A percentile compares a stretch with the other conserved stretches of the same genome.
These are phyloP conservation scores for Graphium sp. DNA, from an alignment of 2,329 filamentous ascomycete genomes.

Conservation along the genomic window DNA sequence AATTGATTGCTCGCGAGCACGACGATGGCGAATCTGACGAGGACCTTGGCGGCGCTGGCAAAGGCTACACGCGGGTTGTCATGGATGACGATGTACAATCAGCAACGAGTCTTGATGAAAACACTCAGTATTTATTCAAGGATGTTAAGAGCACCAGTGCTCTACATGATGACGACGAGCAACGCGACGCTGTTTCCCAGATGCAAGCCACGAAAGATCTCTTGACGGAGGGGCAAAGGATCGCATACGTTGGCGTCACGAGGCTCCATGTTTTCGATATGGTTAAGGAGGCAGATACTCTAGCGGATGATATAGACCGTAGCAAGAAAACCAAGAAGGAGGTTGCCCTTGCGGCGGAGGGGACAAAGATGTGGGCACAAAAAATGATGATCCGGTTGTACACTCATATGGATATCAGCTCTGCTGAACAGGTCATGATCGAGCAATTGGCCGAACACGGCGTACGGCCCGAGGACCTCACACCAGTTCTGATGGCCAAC, in stretches of 20 bases:
- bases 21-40: slow-evolving; percentile 55
- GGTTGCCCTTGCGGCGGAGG: slow-evolving; percentile 52
- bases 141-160: slow-evolving; percentile 43
- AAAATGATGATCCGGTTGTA: slow-evolving; percentile 97
- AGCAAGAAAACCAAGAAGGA: slow-evolving; percentile 48
- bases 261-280: slow-evolving; percentile 67
- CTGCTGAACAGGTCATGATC: slow-evolving; percentile 93
- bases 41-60: slow-evolving; percentile 69
- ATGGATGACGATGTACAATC: slow-evolving; percentile 91
- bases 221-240: slow-evolving; percentile 84
- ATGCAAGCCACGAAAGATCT: slow-evolving; percentile 93
- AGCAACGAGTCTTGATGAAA: slow-evolving; percentile 90
- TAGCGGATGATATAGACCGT: slow-evolving; percentile 42
- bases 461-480: slow-evolving; percentile 69
- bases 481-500: slow-evolving; percentile 78
- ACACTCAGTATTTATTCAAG: slow-evolving; percentile 90
- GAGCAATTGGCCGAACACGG: slow-evolving; percentile 91
- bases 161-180: slow-evolving; percentile 59
- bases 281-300: slow-evolving; percentile 46
- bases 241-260: slow-evolving; percentile 87
- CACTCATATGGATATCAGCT: slow-evolving; percentile 87
- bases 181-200: slow-evolving; percentile 72
- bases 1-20: slow-evolving; percentile 67
- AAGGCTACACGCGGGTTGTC: slow-evolving; percentile 89
- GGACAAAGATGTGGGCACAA: slow-evolving; percentile 89